A percentile compares a stretch with the other conserved stretches of the same genome.
These are phyloP conservation scores for Trypanosoma grayi DNA, from an alignment of 208 protist species.

Conservation along the genomic window DNA sequence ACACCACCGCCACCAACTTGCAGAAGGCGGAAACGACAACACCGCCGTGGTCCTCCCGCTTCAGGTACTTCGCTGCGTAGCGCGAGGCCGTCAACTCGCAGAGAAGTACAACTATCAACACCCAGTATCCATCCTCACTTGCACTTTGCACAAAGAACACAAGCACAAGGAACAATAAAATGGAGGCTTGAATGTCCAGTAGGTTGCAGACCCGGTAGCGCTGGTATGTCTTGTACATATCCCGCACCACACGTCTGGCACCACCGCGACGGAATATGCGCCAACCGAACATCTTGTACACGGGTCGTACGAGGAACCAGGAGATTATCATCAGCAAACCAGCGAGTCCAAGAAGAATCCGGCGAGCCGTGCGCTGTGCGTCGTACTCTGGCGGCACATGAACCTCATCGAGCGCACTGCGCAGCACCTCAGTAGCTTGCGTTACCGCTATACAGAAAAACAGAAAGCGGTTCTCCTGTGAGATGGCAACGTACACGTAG, in stretches of 20 bases:
- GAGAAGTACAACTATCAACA: slow-evolving; percentile 5
- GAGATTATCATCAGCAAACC: not conserved
- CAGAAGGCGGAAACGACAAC: not conserved
- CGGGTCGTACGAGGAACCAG: slow-evolving; percentile 3
- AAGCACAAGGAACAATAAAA: slow-evolving; percentile 13
- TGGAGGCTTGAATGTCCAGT: not conserved
- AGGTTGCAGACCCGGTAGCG: slow-evolving; percentile 7
- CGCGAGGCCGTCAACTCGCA: slow-evolving; percentile 9
- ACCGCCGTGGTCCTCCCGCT: slow-evolving; percentile 5
- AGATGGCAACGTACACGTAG: no score
- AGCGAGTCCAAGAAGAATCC: not conserved
- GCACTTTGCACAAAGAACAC: slow-evolving; percentile 5
- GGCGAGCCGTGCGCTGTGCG: no score
- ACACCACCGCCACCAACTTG: slow-evolving; percentile 1
- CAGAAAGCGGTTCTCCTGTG: no score
- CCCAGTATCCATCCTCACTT: not conserved
- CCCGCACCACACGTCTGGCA: not conserved
- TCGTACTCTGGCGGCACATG: no score
- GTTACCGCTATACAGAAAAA: no score
- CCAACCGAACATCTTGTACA: slow-evolving; percentile 21
- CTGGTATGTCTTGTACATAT: slow-evolving; percentile 20
- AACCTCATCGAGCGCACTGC: no score
- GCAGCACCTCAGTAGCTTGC: no score
- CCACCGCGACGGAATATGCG: slow-evolving; percentile 16
- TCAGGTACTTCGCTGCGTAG: slow-evolving; percentile 12